Conservation (phyloP, 495 filamentous ascomycete species). For the Usnea hakonensis region DNA sequence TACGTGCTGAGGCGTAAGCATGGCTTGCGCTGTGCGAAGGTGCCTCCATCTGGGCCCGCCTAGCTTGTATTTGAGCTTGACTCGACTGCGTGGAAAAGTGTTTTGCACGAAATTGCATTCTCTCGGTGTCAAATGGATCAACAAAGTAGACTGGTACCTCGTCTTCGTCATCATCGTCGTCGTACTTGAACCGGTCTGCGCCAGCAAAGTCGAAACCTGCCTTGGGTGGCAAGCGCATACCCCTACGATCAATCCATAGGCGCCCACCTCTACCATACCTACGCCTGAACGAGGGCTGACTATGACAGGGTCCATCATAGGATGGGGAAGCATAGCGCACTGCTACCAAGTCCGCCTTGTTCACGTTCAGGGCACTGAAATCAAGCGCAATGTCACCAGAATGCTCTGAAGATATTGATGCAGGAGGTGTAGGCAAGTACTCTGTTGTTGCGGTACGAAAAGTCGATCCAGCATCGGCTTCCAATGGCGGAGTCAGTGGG, state of each 20-base stretch:
- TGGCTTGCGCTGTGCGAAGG: constrained; percentile 9
- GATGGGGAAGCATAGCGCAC: constrained; percentile 44
- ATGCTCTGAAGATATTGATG: constrained; percentile 62
- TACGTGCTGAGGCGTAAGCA: not conserved
- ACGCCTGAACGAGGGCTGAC: constrained; percentile 55
- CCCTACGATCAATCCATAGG: constrained; percentile 72
- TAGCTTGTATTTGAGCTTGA: constrained; percentile 42
- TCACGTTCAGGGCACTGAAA: constrained; percentile 26
- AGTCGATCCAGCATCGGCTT: constrained; percentile 48
- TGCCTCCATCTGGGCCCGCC: constrained; percentile 18
- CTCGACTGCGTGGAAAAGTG: constrained; percentile 22
- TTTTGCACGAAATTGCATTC: constrained; percentile 62
- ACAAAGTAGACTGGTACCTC: constrained; percentile 56
- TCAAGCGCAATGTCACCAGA: constrained; percentile 39
- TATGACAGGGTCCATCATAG: constrained; percentile 32
- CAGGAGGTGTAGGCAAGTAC: constrained; percentile 79
- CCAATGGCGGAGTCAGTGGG: constrained; percentile 65
- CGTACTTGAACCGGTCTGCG: constrained; percentile 71
- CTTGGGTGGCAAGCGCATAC: constrained; percentile 31
- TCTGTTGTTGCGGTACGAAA: constrained; percentile 76
- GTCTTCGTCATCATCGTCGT: constrained; percentile 66
- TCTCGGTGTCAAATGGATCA: constrained; percentile 61
- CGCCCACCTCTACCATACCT: constrained; percentile 70
- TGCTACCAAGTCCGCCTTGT: constrained; percentile 35
- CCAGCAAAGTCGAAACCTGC: constrained; percentile 19